phyloP scores from a whole-genome alignment of 2,329 filamentous ascomycete species.

The Cladosporium sp. region DNA sequence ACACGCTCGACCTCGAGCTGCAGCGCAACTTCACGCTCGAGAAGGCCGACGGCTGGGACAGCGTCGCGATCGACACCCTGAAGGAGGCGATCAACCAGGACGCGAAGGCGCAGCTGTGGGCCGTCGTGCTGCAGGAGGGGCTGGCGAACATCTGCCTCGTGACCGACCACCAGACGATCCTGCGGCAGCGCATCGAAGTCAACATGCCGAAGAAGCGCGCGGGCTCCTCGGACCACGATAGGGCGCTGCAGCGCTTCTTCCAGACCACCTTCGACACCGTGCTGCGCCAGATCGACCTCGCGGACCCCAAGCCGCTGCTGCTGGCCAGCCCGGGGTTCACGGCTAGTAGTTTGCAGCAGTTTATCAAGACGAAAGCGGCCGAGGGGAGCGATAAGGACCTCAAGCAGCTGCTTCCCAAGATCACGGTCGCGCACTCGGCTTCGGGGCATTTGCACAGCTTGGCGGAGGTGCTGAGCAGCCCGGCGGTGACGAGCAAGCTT shows the following conservation, averaged over 20 bases:
- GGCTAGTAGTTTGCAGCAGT: conserved; percentile 71
- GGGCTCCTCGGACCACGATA: conserved; percentile 56
- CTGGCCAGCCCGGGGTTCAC: conserved; percentile 87
- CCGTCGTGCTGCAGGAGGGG: conserved; percentile 90
- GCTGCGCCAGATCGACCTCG: conserved; percentile 70
- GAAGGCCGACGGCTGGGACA: conserved; percentile 85
- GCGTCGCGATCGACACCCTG: conserved; percentile 71
- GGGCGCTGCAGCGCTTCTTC: conserved; percentile 60
- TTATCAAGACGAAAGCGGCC: conserved; percentile 57
- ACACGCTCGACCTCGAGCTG: conserved; percentile 77
- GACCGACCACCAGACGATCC: conserved; percentile 70
- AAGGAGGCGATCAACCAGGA: conserved; percentile 72
- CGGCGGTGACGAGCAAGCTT: conserved; percentile 69
- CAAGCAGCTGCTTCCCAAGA: conserved; percentile 54
- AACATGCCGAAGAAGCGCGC: conserved; percentile 62
- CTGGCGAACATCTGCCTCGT: conserved; percentile 77
- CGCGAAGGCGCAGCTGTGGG: conserved; percentile 74
- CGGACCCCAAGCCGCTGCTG: conserved; percentile 63
- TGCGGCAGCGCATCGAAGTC: conserved; percentile 64
- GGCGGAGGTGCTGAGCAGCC: conserved; percentile 77
- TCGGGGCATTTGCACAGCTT: conserved; percentile 83
- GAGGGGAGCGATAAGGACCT: conserved; percentile 68
- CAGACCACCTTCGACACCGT: conserved; percentile 69
- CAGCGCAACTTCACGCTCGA: conserved; percentile 81
- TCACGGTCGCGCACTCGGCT: conserved; percentile 72